Evolutionary conservation across 345 rosid genomes (phyloP), one percentile per base, ranked within the genome.

Genomic region (Eucalyptus pauciflora): DNA sequence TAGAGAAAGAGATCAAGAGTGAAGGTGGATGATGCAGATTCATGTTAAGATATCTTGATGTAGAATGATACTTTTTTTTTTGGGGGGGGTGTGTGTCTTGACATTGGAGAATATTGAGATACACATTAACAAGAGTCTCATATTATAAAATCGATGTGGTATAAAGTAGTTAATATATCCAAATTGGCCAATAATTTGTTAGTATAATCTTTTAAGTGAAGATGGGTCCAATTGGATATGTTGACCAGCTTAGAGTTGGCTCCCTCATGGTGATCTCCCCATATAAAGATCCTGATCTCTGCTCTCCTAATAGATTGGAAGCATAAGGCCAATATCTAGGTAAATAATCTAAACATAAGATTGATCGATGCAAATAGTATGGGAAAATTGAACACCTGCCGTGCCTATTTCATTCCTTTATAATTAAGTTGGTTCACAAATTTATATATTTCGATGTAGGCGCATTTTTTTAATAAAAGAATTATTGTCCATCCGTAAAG

Each of bases 221-320:
- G 1, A 8, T 67, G 11, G 1, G 22, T 31, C 20, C 2, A 67
- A 31, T 7, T 67, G 2, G 2, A 67, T 31, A n/a, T 67, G 18
- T 15, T 67, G 41, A 31, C 9, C 1, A 16, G 1, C 11, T 67
- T 33, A 8, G 10, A 31, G 10, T 31, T 67, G 6, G 22, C 41
- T 67, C 3, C 5, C 20, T 67, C 6, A n/a, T 67, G 41, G 2
- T 0, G 5, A 64, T 67, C 41, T 14, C 76, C 76, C 41, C 3
- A 7, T 16, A 31, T n/a, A 8, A 67, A 67, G 41, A 14, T 31
- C 56, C 5, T 0, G 3, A 3, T 31, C 37, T 31, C 0, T 67
- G 8, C 37, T n/a, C 41, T 67, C 41, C 1, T 31, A 67, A 16
- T 17, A 15, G 41, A 67, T 69, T 37, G 27, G 5, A 76, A 20